phyloP scores from a whole-genome alignment of 805 yeast species.

The Candida peoriensis region DNA sequence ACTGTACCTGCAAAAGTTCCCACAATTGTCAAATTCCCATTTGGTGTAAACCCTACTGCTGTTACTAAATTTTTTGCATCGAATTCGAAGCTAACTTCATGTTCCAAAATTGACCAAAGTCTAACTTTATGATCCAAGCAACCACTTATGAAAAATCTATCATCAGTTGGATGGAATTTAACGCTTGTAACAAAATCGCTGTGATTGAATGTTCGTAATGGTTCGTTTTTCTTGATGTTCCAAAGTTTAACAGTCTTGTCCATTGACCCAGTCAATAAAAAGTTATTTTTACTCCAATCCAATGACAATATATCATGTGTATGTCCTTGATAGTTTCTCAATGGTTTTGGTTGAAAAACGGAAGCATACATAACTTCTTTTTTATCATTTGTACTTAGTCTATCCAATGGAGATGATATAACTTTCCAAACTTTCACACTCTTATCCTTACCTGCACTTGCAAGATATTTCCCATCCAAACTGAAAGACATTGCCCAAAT shows the following conservation, averaged over 20 bases:
- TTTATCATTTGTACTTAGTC: conserved; percentile 30
- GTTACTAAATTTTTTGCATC: conserved; percentile 68
- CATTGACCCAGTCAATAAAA: conserved; percentile 74
- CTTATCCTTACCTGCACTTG: conserved; percentile 72
- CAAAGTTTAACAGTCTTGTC: conserved; percentile 80
- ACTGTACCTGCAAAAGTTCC: conserved; percentile 81
- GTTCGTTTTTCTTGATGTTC: conserved; percentile 67
- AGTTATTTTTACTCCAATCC: conserved; percentile 87
- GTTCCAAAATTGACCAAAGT: conserved; percentile 83
- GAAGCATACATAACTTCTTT: conserved; percentile 50
- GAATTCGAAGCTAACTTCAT: conserved; percentile 52
- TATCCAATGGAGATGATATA: conserved; percentile 63
- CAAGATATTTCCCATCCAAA: conserved; percentile 75
- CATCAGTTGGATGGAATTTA: conserved; percentile 79
- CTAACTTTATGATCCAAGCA: conserved; percentile 71
- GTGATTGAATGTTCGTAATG: conserved; percentile 62
- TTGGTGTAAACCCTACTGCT: conserved; percentile 68
- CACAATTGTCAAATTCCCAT: conserved; percentile 50
- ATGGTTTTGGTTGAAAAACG: conserved; percentile 67
- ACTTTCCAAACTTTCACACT: conserved; percentile 72
- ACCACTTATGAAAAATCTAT: conserved; percentile 79
- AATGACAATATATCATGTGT: conserved; percentile 63
- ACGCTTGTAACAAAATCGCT: conserved; percentile 81
- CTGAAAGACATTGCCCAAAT: conserved; percentile 75
- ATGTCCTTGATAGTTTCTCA: conserved; percentile 60